Conservation (phyloP, 768 basidiomycete species). For the Leccinellum rugosiceps region DNA sequence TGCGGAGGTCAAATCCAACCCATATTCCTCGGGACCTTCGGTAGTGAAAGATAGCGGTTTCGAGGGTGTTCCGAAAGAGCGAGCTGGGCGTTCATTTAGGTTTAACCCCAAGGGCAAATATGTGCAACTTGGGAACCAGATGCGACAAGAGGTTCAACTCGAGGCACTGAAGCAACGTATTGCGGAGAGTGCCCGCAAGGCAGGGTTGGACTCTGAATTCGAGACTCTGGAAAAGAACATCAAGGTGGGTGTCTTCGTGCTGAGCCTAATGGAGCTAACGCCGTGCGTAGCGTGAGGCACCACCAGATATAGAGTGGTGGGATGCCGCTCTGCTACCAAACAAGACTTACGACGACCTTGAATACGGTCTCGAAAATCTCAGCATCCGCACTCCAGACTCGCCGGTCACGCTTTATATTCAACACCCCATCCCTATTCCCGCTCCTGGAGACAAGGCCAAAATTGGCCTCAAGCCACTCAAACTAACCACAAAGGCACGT, state of each 20-base stretch:
- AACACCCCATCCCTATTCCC: conserved; percentile 96
- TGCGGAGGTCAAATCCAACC: conserved; percentile 58
- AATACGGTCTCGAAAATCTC: conserved; percentile 50
- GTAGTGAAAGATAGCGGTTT: conserved; percentile 58
- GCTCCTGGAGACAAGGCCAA: conserved; percentile 85
- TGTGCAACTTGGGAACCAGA: conserved; percentile 65
- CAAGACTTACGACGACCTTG: conserved; percentile 76
- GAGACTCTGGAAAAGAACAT: conserved; percentile 89
- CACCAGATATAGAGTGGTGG: conserved; percentile 97
- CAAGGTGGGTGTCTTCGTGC: conserved; percentile 48
- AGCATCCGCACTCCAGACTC: conserved; percentile 66
- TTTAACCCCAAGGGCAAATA: conserved; percentile 96
- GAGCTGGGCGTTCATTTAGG: conserved; percentile 64
- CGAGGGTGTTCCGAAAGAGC: conserved; percentile 72
- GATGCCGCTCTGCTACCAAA: conserved; percentile 81
- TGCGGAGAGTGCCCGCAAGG: conserved; percentile 88
- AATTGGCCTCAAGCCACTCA: conserved; percentile 75
- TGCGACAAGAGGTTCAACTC: conserved; percentile 72
- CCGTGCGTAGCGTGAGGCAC: conserved; percentile 65
- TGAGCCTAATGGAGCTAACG: not conserved
- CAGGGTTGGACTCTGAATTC: conserved; percentile 90
- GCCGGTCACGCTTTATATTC: conserved; percentile 86
- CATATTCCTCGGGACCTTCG: conserved; percentile 60
- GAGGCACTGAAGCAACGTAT: conserved; percentile 92
- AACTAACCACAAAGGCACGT: conserved; percentile 82